Evolutionary conservation across 331 rosid species (phyloP), one percentile per base, ranked within the genome.

Genomic region (Cydonia oblonga): DNA sequence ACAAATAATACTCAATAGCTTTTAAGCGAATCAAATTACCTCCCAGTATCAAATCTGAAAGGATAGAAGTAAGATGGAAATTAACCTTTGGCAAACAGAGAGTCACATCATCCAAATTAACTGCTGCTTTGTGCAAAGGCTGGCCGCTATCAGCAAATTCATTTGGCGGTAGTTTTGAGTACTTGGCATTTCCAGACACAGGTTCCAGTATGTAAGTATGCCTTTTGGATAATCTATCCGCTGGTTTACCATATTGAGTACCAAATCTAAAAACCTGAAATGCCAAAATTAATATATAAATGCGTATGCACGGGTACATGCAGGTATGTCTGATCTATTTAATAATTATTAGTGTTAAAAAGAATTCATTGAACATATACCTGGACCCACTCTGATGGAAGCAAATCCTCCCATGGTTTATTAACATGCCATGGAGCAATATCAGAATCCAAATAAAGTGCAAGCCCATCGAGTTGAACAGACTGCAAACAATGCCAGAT

Each of bases 321-420:
- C 69, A 30, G 13, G 29, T 4, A 20, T 2, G 13, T 9, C 9
- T 26, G 29, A 29, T 58, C 40, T 30, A 20, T 19, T 26, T 14
- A 33, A 30, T 38, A 70, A 24, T 6, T 49, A 6, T 49, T 49
- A 23, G 42, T 25, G 3, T 13, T 19, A 66, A 49, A 60, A 16
- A 30, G 49, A 42, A 66, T 28, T 24, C 42, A 33, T 53, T 35
- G 64, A 63, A 67, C 57, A 54, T 84, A 93, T 84, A 93, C 98
- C 91, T 93, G 90, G 82, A 85, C 85, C 98, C 98, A 93, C 79
- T 93, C 97, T 6, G 96, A 88, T 72, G 98, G 98, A 84, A 81
- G 89, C 86, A 93, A 85, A 83, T 85, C 89, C 81, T 80, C 91
- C 98, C 98, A 93, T 63, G 87, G 82, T 81, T 88, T 89, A 73